Evolutionary conservation across 2,329 filamentous ascomycete species (phyloP).

Genomic region (Lecanoromycetidae sp.): DNA sequence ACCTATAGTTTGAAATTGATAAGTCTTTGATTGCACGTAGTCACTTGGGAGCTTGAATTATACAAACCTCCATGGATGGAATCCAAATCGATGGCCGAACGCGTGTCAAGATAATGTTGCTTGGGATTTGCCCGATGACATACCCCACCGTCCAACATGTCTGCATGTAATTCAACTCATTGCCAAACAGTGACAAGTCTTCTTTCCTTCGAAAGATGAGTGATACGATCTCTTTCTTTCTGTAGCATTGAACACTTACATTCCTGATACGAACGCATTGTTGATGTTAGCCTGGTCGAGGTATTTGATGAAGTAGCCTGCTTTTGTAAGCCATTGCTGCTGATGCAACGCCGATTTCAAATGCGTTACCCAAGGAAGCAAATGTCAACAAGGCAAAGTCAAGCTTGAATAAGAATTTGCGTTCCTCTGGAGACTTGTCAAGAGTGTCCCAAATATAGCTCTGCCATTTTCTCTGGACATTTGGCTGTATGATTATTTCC

Average conservation of each 20-base stretch:
- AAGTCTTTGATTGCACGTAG: background rate
- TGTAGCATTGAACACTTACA: background rate
- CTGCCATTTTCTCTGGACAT: background rate
- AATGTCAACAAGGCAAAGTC: background rate
- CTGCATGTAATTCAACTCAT: background rate
- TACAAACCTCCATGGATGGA: background rate
- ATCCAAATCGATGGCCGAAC: background rate
- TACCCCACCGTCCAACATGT: background rate
- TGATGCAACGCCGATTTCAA: too few species aligned
- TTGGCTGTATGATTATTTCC: background rate
- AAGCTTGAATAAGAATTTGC: background rate
- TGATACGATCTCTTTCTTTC: background rate
- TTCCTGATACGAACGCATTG: background rate
- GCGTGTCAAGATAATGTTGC: background rate
- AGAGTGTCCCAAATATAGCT: background rate
- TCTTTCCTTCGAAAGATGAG: background rate
- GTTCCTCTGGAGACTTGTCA: background rate
- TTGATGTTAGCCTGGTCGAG: background rate
- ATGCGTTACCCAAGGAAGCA: background rate
- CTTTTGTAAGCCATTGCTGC: background rate
- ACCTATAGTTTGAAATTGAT: background rate
- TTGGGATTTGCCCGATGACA: background rate
- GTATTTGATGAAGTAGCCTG: conserved; percentile 1
- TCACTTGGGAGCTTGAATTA: background rate
- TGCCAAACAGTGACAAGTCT: background rate